Percentiles rank a stretch among this genome's conserved stretches.
Conservation (phyloP, 768 basidiomycete species). For the Leccinellum albellum region DNA sequence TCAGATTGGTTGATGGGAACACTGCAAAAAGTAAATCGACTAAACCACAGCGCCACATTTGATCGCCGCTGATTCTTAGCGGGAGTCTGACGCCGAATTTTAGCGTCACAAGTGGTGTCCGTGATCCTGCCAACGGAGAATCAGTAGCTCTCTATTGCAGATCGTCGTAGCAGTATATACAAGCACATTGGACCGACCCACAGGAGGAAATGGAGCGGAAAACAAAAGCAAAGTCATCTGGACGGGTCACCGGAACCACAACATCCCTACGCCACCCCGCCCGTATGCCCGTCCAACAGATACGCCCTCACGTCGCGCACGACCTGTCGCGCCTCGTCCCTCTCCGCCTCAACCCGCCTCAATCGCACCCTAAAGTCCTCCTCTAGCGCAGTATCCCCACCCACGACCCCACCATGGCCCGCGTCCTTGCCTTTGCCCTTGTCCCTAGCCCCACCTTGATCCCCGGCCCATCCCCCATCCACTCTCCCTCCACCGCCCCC, state of each 20-base stretch:
- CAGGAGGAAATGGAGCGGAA: no score
- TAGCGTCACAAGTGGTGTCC: no score
- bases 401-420: neutral
- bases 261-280: neutral
- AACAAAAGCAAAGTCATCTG: no score
- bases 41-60: no score
- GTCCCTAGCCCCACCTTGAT: neutral
- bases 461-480: neutral
- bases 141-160: no score
- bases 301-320: constrained; percentile 15
- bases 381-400: neutral
- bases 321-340: constrained; percentile 16
- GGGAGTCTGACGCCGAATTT: no score
- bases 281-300: constrained; percentile 7
- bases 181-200: neutral
- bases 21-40: no score
- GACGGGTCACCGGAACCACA: no score
- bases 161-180: no score
- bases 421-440: neutral
- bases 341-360: constrained; percentile 16
- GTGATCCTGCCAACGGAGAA: no score
- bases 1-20: no score
- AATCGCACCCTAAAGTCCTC: constrained; percentile 12
- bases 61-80: no score
- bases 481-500: neutral